Conservation (phyloP, 1,284 basidiomycete genomes). For the Retiboletus fuscus region DNA sequence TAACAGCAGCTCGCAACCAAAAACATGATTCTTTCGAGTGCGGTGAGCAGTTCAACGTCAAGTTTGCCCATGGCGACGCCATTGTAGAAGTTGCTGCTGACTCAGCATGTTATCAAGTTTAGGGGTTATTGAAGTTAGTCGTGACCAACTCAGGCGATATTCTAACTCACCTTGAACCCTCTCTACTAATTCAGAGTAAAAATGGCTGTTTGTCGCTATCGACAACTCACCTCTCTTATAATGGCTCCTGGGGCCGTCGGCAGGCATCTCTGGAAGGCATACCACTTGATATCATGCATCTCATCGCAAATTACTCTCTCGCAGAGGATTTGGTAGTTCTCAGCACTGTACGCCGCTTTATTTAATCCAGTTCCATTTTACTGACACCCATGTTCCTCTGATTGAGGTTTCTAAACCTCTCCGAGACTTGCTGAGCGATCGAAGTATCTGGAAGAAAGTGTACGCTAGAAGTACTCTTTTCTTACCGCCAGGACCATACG, state of each 20-base stretch:
- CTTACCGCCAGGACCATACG: conserved; percentile 23
- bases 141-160: too few species aligned
- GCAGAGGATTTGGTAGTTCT: neutral
- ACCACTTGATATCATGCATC: conserved; percentile 21
- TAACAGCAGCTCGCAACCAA: too few species aligned
- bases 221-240: neutral
- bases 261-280: conserved; percentile 16
- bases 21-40: too few species aligned
- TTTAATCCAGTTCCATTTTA: neutral
- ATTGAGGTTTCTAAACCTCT: conserved; percentile 23
- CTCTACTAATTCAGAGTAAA: neutral
- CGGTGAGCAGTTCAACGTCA: too few species aligned
- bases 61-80: too few species aligned
- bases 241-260: neutral
- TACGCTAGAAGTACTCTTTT: conserved; percentile 1
- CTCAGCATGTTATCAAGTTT: conserved; percentile 1
- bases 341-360: neutral
- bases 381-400: neutral
- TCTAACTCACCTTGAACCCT: too few species aligned
- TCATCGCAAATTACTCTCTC: conserved; percentile 12
- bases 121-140: neutral
- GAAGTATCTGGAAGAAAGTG: conserved; percentile 21
- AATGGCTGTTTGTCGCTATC: neutral
- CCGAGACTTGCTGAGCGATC: conserved; percentile 15
- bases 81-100: too few species aligned